Base-by-base conservation (phyloP, 148 eudicot genomes). In the Nepenthes mirabilis region DNA sequence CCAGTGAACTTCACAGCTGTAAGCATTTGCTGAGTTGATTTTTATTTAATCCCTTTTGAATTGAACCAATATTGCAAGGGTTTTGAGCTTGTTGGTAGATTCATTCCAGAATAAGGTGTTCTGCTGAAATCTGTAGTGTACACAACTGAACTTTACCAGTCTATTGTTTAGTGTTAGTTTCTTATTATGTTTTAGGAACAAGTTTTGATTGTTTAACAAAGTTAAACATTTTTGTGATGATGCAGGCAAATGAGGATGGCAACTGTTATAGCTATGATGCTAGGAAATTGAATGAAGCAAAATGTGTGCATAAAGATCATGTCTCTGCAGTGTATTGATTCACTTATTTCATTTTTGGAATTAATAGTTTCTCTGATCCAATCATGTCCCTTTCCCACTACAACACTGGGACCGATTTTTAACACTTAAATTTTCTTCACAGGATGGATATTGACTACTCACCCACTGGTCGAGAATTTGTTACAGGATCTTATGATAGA, bases 401-500 rank as follows among this genome's bases (percentile, higher is more conserved):
- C 32, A 64, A 34, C 48, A 37, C 48, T 63, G 34, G 11, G 34
- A 58, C 34, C 37, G 2, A 61, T 54, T 51, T 36, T 5, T 51
- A 51, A 11, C 48, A 4, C 34, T 63, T 49, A 47, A 11, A 2
- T 2, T 5, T 67, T 36, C 51, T 10, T 72, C 54, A 51, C 82
- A 93, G 99, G 65, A 80, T 93, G 99, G 99, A 93, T 68, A 89
- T 93, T 66, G 99, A 93, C 73, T 93, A 84, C 67, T 93, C 99
- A 50, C 96, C 99, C 60, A 93, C 96, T 61, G 99, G 99, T 52
- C 95, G 97, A 10, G 99, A 93, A 75, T 93, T 93, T 71, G 99
- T 93, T 37, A 93, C 99, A 14, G 99, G 99, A 66, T 93, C 99
- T 34, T 93, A 93, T 74, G 99, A 93, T 65, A 82, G 95, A 81